These are phyloP conservation scores for Hymenoscyphus linearis DNA, from an alignment of 2,329 filamentous ascomycete species.

Conservation along the genomic window DNA sequence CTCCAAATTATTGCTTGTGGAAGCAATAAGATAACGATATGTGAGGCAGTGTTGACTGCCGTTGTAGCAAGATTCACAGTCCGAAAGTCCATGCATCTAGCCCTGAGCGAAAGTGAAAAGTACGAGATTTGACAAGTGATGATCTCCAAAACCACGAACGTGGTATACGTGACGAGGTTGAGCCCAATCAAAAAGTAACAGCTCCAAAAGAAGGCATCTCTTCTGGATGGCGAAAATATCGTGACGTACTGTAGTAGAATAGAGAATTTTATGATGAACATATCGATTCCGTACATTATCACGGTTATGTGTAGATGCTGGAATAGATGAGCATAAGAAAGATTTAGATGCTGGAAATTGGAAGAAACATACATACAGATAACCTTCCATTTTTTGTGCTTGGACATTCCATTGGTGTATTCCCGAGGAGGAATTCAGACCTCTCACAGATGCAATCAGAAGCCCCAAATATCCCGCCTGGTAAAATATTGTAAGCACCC, in stretches of 20 bases:
- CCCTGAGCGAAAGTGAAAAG: not conserved
- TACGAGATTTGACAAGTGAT: not conserved
- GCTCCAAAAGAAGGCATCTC: not conserved
- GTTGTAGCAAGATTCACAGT: not conserved
- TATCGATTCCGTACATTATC: not conserved
- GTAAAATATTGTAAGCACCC: not conserved
- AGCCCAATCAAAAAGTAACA: not conserved
- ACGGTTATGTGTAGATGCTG: not conserved
- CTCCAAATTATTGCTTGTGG: slow-evolving; percentile 4
- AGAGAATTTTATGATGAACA: slow-evolving; percentile 1
- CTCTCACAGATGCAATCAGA: not conserved
- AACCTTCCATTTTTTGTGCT: not conserved
- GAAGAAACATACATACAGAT: not conserved
- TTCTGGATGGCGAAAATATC: not conserved
- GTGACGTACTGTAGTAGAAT: slow-evolving; percentile 2
- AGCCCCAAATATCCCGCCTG: not conserved
- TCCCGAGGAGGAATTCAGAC: not conserved
- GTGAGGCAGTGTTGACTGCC: not conserved
- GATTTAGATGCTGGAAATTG: not conserved
- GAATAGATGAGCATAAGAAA: not conserved
- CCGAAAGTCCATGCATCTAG: not conserved
- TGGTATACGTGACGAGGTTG: not conserved
- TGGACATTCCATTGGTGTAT: slow-evolving; percentile 5
- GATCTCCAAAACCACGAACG: not conserved
- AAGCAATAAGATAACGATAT: not conserved